Evolutionary conservation across 106 monocot species (phyloP).

Genomic region (Acorus calamus): DNA sequence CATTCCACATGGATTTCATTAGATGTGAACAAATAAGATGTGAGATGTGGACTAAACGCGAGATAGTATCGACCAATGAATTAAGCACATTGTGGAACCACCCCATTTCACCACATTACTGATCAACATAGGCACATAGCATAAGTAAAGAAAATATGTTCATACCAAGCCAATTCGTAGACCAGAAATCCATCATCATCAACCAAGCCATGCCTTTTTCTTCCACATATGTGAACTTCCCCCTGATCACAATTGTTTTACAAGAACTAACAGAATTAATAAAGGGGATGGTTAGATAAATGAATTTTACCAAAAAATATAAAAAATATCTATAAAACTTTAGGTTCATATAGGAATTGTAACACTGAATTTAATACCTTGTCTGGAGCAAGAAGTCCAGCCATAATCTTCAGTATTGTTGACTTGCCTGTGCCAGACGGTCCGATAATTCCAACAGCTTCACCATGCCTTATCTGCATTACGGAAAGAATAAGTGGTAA

Average conservation of each 20-base stretch:
- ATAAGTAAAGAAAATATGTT: too few species aligned
- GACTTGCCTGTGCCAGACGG: slow-evolving; percentile 99
- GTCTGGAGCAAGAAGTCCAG: slow-evolving; percentile 90
- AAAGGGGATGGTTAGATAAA: too few species aligned
- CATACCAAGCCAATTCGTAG: slow-evolving; percentile 89
- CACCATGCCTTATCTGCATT: slow-evolving; percentile 84
- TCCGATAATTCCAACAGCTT: slow-evolving; percentile 99
- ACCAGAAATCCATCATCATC: slow-evolving; percentile 81
- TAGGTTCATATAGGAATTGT: background rate
- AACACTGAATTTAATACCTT: slow-evolving; percentile 30
- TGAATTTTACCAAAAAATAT: too few species aligned
- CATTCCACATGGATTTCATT: too few species aligned
- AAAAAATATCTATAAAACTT: too few species aligned
- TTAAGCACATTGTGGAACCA: too few species aligned
- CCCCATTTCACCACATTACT: too few species aligned
- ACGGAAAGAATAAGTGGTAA: background rate
- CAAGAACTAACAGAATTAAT: background rate
- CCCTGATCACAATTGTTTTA: slow-evolving; percentile 45
- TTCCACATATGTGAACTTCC: slow-evolving; percentile 79
- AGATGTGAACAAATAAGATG: too few species aligned
- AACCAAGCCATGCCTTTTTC: slow-evolving; percentile 71
- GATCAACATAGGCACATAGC: too few species aligned
- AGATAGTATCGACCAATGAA: too few species aligned
- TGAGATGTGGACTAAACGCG: too few species aligned
- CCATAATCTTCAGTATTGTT: slow-evolving; percentile 88